Evolutionary conservation across 805 yeast genomes (phyloP), one percentile per base, ranked within the genome.

Genomic region (Candida morakotiae): DNA sequence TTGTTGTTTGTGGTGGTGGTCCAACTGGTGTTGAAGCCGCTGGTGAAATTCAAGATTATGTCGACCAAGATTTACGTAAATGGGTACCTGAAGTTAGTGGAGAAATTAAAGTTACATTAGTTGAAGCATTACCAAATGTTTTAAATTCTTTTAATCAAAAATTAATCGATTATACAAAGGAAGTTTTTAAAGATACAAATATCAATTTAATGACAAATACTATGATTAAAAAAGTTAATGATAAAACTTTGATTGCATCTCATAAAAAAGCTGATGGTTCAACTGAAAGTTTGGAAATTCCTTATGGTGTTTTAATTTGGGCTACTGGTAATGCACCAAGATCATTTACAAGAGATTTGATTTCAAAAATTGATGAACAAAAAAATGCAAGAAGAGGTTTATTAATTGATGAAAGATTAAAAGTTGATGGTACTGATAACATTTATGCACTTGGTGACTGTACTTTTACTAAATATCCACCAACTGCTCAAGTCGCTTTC

Each of bases 1-100:
- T 88, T 52, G 91, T 91, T 45, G 95, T 91, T 45, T 94, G 93
- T 49, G 98, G 98, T 55, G 98, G 97, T 65, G 98, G 98, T 47
- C 97, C 98, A 59, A 89, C 98, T 30, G 98, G 98, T 69, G 96
- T 89, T 45, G 97, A 88, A 68, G 84, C 88, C 53, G 96, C 97
- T 49, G 98, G 95, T 55, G 97, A 91, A 67, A 69, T 89, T 52
- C 94, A 85, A 67, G 98, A 89, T 64, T 91, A 86, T 65, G 84
- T 88, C 45, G 88, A 85, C 61, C 94, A 89, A 62, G 98, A 89
- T 64, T 73, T 89, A 64, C 67, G 69, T 52, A 85, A 82, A 65
- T 86, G 94, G 88, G 83, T 86, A 67, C 97, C 97, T 29, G 83
- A 75, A 53, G 77, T 89, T 48, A 81, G 87, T 47, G 68, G 73